Conservation (phyloP, 768 basidiomycete species). For the Rhodotorula toruloides region DNA sequence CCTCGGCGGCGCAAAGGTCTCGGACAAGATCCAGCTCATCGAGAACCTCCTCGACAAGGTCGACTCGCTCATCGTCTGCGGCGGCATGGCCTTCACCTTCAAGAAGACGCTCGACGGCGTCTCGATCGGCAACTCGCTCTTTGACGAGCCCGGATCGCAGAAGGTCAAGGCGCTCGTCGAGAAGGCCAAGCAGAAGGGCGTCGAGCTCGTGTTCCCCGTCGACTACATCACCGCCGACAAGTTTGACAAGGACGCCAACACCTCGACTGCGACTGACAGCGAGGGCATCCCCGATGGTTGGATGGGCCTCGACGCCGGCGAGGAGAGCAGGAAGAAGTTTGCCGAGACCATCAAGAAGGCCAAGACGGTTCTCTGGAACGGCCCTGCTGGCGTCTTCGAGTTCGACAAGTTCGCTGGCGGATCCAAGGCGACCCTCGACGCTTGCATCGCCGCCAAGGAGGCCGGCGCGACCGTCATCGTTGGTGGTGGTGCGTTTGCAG, state of each 20-base stretch:
- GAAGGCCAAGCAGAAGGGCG: slow-evolving; percentile 84
- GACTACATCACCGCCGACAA: slow-evolving; percentile 94
- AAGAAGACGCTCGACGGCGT: slow-evolving; percentile 84
- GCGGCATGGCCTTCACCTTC: slow-evolving; percentile 99
- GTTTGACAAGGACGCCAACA: slow-evolving; percentile 85
- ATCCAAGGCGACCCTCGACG: slow-evolving; percentile 75
- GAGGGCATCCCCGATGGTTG: slow-evolving; percentile 86
- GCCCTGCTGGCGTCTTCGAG: slow-evolving; percentile 96
- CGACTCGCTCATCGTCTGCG: slow-evolving; percentile 89
- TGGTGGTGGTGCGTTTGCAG: slow-evolving; percentile 57
- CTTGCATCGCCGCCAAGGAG: slow-evolving; percentile 76
- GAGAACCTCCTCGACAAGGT: slow-evolving; percentile 99
- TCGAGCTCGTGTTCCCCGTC: slow-evolving; percentile 91
- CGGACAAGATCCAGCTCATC: slow-evolving; percentile 97
- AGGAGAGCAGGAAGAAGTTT: slow-evolving; percentile 74
- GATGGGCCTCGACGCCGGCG: slow-evolving; percentile 92
- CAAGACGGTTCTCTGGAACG: slow-evolving; percentile 93
- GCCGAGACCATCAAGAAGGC: slow-evolving; percentile 70
- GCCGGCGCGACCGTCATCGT: slow-evolving; percentile 88
- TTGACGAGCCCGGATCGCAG: slow-evolving; percentile 78
- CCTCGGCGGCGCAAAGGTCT: slow-evolving; percentile 96
- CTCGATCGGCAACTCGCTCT: slow-evolving; percentile 91
- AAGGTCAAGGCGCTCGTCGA: slow-evolving; percentile 78
- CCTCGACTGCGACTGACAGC: slow-evolving; percentile 68
- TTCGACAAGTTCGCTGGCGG: slow-evolving; percentile 85